These are phyloP conservation scores for Epichloe typhina DNA, from an alignment of 2,329 filamentous ascomycete genomes.

Conservation along the genomic window DNA sequence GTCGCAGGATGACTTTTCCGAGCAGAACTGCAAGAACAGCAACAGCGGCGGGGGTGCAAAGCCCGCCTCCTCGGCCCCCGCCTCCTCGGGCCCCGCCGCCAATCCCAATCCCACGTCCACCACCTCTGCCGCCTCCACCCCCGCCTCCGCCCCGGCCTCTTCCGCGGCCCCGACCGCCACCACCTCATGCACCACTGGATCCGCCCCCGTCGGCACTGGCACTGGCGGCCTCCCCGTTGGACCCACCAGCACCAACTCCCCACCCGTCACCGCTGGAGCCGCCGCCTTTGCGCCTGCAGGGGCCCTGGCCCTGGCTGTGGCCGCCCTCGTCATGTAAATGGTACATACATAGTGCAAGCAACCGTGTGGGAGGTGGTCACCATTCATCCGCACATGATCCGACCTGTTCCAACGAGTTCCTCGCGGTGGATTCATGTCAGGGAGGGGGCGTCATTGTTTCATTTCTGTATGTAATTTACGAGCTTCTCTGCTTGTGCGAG, in stretches of 20 bases:
- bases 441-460: too few species aligned
- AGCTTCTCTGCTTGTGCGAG: too few species aligned
- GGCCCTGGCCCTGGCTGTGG: not conserved
- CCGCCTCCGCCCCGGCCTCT: not conserved
- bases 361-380: too few species aligned
- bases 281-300: not conserved
- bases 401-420: too few species aligned
- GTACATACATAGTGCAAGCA: too few species aligned
- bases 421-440: too few species aligned
- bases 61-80: too few species aligned
- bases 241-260: slow-evolving; percentile 1
- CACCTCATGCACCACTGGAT: not conserved
- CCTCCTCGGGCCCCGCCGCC: not conserved
- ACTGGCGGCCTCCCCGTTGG: slow-evolving; percentile 1
- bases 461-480: too few species aligned
- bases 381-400: too few species aligned
- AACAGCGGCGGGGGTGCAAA: not conserved
- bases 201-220: not conserved
- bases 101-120: not conserved
- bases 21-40: slow-evolving; percentile 15
- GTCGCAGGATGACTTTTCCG: slow-evolving; percentile 11
- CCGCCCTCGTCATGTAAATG: slow-evolving; percentile 1
- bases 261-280: not conserved
- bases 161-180: too few species aligned
- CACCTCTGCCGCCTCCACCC: not conserved